A percentile compares a stretch with the other conserved stretches of the same genome.
These are phyloP conservation scores for Podaxis sp. DNA, from an alignment of 768 basidiomycete genomes.

Conservation along the genomic window DNA sequence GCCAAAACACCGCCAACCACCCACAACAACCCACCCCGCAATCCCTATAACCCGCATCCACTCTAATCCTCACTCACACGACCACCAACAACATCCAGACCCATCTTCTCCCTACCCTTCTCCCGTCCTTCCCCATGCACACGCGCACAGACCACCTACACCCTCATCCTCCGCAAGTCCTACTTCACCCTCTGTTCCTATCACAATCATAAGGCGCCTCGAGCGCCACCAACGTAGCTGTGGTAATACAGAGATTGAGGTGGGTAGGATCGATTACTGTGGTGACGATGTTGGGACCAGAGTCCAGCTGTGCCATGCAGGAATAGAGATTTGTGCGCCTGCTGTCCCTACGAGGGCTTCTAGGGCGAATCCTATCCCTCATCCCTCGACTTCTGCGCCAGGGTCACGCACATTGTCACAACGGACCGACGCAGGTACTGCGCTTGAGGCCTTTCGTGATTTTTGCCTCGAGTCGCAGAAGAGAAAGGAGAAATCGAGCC, in stretches of 20 bases:
- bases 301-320: slow-evolving; percentile 22
- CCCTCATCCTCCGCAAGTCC: neutral
- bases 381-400: neutral
- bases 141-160: neutral
- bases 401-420: neutral
- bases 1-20: neutral
- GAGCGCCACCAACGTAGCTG: slow-evolving; percentile 24
- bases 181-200: slow-evolving; percentile 9
- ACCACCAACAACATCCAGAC: neutral
- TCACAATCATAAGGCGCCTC: slow-evolving; percentile 29
- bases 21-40: neutral
- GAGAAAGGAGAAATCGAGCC: neutral
- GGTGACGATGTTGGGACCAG: slow-evolving; percentile 21
- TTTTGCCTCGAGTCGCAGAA: slow-evolving; percentile 3
- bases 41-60: slow-evolving; percentile 2
- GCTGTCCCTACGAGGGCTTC: neutral
- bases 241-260: slow-evolving; percentile 30
- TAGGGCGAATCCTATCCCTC: neutral
- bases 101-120: neutral
- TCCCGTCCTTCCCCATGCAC: neutral
- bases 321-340: neutral
- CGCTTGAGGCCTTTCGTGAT: slow-evolving; percentile 9
- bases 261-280: slow-evolving; percentile 29
- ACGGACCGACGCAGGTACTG: neutral
- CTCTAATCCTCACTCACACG: slow-evolving; percentile 2